These are phyloP conservation scores for Ceratocystis smalleyi DNA, from an alignment of 2,329 filamentous ascomycete species.

Conservation along the genomic window DNA sequence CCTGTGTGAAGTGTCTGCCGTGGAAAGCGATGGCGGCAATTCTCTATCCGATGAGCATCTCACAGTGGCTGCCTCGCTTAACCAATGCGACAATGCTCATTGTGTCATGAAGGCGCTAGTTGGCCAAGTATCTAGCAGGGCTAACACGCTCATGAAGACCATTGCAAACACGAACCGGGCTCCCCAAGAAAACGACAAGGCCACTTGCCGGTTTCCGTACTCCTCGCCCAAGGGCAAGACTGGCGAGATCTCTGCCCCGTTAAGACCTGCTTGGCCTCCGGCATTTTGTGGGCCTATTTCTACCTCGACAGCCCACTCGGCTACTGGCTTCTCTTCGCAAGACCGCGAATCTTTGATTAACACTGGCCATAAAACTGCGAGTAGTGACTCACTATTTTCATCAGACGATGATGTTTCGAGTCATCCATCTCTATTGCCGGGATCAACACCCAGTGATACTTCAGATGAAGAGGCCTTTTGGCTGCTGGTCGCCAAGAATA, in stretches of 20 bases:
- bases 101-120: constrained; percentile 15
- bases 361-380: background rate
- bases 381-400: background rate
- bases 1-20: constrained; percentile 1
- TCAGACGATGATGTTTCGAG: background rate
- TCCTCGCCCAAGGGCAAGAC: background rate
- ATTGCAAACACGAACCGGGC: background rate
- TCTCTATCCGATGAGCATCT: background rate
- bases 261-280: constrained; percentile 14
- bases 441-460: background rate
- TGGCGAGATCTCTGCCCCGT: background rate
- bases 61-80: background rate
- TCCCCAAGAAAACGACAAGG: background rate
- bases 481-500: background rate
- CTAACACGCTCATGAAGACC: constrained; percentile 8
- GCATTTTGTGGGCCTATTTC: constrained; percentile 7
- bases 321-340: background rate
- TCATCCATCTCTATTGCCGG: background rate
- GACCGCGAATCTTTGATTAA: constrained; percentile 6
- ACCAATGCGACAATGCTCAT: constrained; percentile 9
- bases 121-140: constrained; percentile 4
- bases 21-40: background rate
- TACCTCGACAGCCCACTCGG: background rate
- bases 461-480: background rate
- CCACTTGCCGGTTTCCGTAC: constrained; percentile 14